Evolutionary conservation across 768 basidiomycete genomes (phyloP).

Genomic region (Collybia nuda): DNA sequence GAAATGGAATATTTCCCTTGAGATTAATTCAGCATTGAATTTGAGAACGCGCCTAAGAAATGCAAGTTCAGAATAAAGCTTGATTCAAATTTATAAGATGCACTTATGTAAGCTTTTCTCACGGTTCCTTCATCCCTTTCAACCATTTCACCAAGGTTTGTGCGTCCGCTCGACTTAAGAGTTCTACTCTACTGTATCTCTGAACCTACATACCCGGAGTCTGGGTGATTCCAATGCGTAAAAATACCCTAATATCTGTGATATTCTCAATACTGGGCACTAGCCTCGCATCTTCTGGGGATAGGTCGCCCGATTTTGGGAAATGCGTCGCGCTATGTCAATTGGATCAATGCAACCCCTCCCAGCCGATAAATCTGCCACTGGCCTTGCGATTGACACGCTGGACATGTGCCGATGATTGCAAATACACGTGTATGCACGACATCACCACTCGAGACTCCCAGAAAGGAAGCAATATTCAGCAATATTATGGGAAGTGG

Average conservation of each 20-base stretch:
- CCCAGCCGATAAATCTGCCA: constrained; percentile 35
- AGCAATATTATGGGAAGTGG: constrained; percentile 97
- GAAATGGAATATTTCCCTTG: no score
- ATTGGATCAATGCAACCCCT: constrained; percentile 36
- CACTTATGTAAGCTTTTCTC: no score
- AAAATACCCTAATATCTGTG: neutral
- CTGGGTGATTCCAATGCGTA: neutral
- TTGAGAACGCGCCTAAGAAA: no score
- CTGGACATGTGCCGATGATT: constrained; percentile 90
- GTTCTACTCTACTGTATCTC: no score
- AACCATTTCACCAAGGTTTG: no score
- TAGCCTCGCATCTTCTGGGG: constrained; percentile 58
- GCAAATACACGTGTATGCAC: constrained; percentile 90
- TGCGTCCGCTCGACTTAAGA: no score
- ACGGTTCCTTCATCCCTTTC: no score
- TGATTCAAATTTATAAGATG: no score
- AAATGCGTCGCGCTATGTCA: constrained; percentile 50
- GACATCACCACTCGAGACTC: constrained; percentile 60
- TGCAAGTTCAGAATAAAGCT: no score
- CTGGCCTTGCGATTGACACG: constrained; percentile 62
- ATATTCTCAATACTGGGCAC: neutral
- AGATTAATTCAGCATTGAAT: no score
- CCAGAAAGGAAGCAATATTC: constrained; percentile 38
- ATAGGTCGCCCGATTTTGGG: constrained; percentile 52
- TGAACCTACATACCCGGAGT: no score